These are phyloP conservation scores for Primulina tabacum DNA, from an alignment of 257 asterid genomes.

Conservation along the genomic window DNA sequence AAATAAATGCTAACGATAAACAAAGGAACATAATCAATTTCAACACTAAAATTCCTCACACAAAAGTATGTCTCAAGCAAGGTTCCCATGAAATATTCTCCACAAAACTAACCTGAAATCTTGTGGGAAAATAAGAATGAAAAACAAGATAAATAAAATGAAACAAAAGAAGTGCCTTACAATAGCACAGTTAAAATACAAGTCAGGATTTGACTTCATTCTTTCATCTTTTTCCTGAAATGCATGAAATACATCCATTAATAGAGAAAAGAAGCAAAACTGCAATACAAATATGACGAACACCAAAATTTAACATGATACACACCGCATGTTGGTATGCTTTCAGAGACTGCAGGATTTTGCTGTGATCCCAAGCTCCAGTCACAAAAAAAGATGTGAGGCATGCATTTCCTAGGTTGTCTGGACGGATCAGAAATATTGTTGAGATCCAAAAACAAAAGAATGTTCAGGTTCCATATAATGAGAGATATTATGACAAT, in stretches of 20 bases:
- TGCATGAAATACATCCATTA: slow-evolving; percentile 15
- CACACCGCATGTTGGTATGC: slow-evolving; percentile 97
- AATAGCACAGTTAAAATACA: slow-evolving; percentile 81
- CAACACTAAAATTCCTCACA: neutral
- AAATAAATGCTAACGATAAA: no score
- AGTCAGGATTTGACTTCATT: slow-evolving; percentile 84
- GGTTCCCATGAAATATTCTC: neutral
- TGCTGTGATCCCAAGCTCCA: slow-evolving; percentile 83
- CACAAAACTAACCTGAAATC: neutral
- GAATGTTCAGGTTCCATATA: slow-evolving; percentile 14
- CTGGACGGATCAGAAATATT: slow-evolving; percentile 39
- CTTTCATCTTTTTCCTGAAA: slow-evolving; percentile 86
- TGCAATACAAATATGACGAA: slow-evolving; percentile 19
- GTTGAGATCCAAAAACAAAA: neutral
- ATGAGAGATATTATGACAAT: neutral
- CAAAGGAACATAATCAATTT: neutral
- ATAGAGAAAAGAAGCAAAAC: slow-evolving; percentile 19
- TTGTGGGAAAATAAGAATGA: neutral
- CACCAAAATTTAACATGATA: slow-evolving; percentile 22
- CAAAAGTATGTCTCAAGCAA: neutral
- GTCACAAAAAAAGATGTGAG: slow-evolving; percentile 80
- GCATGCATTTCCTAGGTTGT: slow-evolving; percentile 86
- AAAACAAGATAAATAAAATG: neutral
- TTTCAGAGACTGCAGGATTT: slow-evolving; percentile 74
- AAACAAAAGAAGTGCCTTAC: slow-evolving; percentile 49